Percentiles rank a stretch among this genome's conserved stretches.
phyloP scores from a whole-genome alignment of 108 stramenopile species.

The Conticribra weissflogii region DNA sequence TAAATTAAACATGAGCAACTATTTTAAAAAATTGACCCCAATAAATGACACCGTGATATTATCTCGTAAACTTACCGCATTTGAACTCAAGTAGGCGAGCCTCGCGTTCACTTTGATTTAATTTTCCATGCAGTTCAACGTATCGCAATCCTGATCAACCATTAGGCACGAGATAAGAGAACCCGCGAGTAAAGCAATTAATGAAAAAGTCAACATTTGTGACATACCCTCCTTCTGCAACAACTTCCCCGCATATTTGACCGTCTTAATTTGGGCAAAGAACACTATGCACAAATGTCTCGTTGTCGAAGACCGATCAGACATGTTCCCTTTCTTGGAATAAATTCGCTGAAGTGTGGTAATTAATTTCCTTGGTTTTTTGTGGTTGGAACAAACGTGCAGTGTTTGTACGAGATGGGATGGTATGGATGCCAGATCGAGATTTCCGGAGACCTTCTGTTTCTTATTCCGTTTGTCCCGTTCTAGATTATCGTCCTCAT shows the following conservation, averaged over 20 bases:
- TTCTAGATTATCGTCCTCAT: neutral
- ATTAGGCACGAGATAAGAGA: neutral
- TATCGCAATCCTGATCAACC: constrained; percentile 28
- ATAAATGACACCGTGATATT: too few relatives aligned
- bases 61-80: constrained; percentile 38
- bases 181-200: neutral
- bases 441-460: constrained; percentile 5
- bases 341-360: constrained; percentile 62
- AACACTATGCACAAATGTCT: constrained; percentile 56
- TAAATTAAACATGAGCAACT: neutral
- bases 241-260: constrained; percentile 58
- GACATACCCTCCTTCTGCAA: constrained; percentile 60
- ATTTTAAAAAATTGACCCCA: neutral
- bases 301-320: constrained; percentile 16
- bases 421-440: constrained; percentile 68
- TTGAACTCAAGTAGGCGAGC: constrained; percentile 52
- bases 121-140: constrained; percentile 66
- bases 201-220: neutral
- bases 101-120: constrained; percentile 63
- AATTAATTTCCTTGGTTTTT: constrained; percentile 83
- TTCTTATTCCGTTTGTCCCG: constrained; percentile 8
- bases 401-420: constrained; percentile 74
- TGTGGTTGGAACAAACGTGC: constrained; percentile 86
- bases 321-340: constrained; percentile 22
- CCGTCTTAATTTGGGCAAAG: constrained; percentile 67